Evolutionary conservation across 176 grass and related monocot species (phyloP), one percentile per base, ranked within the genome.

Genomic region (Tillandsia fasciculata): DNA sequence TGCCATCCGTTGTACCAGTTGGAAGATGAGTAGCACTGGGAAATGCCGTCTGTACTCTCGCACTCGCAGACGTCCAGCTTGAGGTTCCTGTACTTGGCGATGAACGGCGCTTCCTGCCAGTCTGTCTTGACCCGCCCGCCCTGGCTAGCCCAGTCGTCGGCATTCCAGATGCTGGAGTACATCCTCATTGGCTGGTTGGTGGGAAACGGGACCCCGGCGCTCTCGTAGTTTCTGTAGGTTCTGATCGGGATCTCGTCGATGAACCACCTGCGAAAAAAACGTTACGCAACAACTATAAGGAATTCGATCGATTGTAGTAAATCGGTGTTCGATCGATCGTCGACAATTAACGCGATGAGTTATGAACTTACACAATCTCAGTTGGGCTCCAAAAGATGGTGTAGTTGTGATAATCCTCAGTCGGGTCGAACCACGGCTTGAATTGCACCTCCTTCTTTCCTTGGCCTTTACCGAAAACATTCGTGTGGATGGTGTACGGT

Each of bases 81-180:
- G 49, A 87, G 80, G 73, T 72, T 49, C 2, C 63, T 64, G 66
- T 89, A 96, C 63, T 33, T 83, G 14, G 88, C 88, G 18, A 92
- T 72, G 57, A 96, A 96, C 0, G 86, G 88, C 13, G 83, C 78
- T 15, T 74, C 68, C 51, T 1, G 83, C 92, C 92, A 96, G 67
- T 96, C 86, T 4, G 86, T 68, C 75, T 82, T 88, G 57, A 89
- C 69, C 5, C 68, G 69, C 6, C 88, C 92, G 10, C 83, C 88
- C 74, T 88, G 81, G n/a, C 81, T 84, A 3, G 92, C 88, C 91
- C 91, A 96, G 61, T 88, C 82, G 17, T 91, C 87, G 13, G 91
- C 91, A n/a, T 86, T 80, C 91, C 92, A 91, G 49, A 91, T 86
- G 88, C 92, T 96, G 2, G 78, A 83, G 86, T 89, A 91, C 12